These are phyloP conservation scores for Scheffersomyces stipitis DNA, from an alignment of 805 yeast genomes.

Conservation along the genomic window DNA sequence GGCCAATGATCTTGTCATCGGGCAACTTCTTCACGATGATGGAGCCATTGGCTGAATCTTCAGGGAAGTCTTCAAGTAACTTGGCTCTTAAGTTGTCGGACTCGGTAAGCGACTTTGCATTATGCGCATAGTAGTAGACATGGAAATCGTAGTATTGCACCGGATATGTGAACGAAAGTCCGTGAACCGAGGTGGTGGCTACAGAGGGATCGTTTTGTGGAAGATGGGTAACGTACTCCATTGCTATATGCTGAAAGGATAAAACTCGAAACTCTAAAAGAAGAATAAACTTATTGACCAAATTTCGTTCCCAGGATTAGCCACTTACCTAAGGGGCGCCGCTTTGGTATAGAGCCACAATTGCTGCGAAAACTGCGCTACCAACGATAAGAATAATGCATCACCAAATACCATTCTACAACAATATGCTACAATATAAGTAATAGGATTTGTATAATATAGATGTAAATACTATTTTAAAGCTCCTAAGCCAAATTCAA, in stretches of 20 bases:
- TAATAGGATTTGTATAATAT: no score
- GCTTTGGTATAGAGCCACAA: no score
- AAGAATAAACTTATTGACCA: no score
- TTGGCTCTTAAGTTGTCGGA: slow-evolving; percentile 18
- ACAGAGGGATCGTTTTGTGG: slow-evolving; percentile 13
- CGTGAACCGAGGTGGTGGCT: slow-evolving; percentile 18
- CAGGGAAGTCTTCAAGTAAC: slow-evolving; percentile 22
- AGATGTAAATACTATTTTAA: no score
- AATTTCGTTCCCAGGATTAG: no score
- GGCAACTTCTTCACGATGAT: slow-evolving; percentile 29
- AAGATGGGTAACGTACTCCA: slow-evolving; percentile 29
- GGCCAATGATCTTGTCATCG: slow-evolving; percentile 27
- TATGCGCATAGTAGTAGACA: slow-evolving; percentile 27
- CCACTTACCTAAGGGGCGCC: no score
- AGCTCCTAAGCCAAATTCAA: slow-evolving; percentile 39
- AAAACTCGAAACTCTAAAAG: no score
- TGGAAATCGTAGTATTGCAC: slow-evolving; percentile 34
- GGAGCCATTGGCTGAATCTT: slow-evolving; percentile 23
- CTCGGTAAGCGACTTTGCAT: slow-evolving; percentile 16
- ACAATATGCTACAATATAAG: no score
- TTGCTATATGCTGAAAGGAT: no score
- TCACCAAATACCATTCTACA: no score
- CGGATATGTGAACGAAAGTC: slow-evolving; percentile 21
- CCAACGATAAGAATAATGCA: no score
- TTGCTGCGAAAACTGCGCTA: no score